Evolutionary conservation across 306 rosid species (phyloP), one percentile per base, ranked within the genome.

Genomic region (Vicia villosa): DNA sequence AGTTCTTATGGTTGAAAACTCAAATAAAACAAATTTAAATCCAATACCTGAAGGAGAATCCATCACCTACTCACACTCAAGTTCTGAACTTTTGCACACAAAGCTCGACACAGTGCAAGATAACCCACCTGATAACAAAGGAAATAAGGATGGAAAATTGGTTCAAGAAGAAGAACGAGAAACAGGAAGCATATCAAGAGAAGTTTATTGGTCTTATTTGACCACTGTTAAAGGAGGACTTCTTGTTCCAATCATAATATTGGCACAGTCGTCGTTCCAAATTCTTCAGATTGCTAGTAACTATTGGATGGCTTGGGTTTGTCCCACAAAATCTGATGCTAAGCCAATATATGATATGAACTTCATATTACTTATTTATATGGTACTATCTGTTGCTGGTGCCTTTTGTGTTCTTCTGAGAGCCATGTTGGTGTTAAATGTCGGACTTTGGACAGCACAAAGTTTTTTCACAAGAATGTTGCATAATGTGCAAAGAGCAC

Each of bases 281-380:
- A 77, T 79, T 21, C 83, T 90, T 69, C 98, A 94, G 79, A 82
- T 94, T 81, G 87, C 90, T 5, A 94, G 98, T 74, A 94, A 94
- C 80, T 94, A 88, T 58, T 94, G 98, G 98, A 94, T 94, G 89
- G 95, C 97, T 61, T 94, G 98, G 98, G 89, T 85, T 78, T 85
- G 92, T 77, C 98, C 98, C 50, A 62, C 98, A 66, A 69, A 82
- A 24, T 81, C 72, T 72, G 88, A 87, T 49, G 78, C 83, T 4
- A 34, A 83, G 73, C 90, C 92, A 9, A 54, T 66, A 66, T 52
- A 32, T 75, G 83, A 76, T 16, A 88, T 90, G 83, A 78, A 78
- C 41, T 70, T 76, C 79, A 63, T 87, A 56, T 72, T 94, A 15
- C 74, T 90, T 58, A 66, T 94, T 69, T 90, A 94, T 47, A 67